These are phyloP conservation scores for Auricularia cornea DNA, from an alignment of 768 basidiomycete species.

Conservation along the genomic window DNA sequence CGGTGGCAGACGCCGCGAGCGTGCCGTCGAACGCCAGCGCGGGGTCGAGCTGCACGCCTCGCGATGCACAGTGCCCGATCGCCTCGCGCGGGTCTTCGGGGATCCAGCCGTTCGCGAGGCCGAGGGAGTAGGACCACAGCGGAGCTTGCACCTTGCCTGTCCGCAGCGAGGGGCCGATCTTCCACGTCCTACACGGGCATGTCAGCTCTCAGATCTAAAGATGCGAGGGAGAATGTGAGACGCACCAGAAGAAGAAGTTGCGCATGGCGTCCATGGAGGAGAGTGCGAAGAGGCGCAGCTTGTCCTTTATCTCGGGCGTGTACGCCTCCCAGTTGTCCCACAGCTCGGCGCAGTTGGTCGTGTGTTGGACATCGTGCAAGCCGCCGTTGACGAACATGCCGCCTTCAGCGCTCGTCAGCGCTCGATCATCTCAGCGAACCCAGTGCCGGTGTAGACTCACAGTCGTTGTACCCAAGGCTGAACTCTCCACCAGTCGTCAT, in stretches of 20 bases:
- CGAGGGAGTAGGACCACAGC: conserved; percentile 64
- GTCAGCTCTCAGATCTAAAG: conserved; percentile 1
- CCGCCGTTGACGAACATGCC: not conserved
- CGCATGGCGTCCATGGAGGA: conserved; percentile 60
- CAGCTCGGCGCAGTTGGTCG: not conserved
- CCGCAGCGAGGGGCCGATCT: conserved; percentile 27
- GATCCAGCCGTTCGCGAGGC: conserved; percentile 69
- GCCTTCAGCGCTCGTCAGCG: not conserved
- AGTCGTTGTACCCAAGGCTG: conserved; percentile 36
- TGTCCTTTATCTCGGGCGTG: conserved; percentile 31
- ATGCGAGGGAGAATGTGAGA: conserved; percentile 14
- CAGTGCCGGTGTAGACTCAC: not conserved
- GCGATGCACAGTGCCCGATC: conserved; percentile 51
- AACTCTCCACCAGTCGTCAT: conserved; percentile 72
- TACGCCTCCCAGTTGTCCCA: not conserved
- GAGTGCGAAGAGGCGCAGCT: conserved; percentile 42
- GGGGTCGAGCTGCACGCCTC: conserved; percentile 11
- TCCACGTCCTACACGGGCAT: conserved; percentile 38
- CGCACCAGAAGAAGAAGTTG: conserved; percentile 66
- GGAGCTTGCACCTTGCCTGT: conserved; percentile 34
- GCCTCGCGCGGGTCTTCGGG: conserved; percentile 62
- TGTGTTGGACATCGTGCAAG: not conserved
- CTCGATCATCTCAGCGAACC: not conserved
- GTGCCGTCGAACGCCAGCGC: conserved; percentile 40
- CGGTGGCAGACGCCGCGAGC: conserved; percentile 61